Evolutionary conservation across 129 eudicot genomes (phyloP), one percentile per base, ranked within the genome.

Genomic region (Flaveria trinervia): DNA sequence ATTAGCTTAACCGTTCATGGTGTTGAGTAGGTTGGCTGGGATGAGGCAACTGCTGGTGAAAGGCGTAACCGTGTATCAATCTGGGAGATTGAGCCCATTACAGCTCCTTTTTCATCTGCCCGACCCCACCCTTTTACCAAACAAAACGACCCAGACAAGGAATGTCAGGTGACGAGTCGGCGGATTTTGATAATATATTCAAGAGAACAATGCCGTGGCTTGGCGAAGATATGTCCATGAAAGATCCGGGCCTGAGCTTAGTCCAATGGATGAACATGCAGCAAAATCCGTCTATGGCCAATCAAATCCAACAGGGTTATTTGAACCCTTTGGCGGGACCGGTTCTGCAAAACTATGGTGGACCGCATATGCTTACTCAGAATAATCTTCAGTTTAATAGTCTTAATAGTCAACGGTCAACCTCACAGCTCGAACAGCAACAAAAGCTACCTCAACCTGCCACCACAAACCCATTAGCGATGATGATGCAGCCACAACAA

Each of bases 261-360:
- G 96, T 85, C 71, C 98, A 93, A 79, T 91, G 97, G 98, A 90
- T 93, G 98, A 93, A 91, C 86, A 85, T 93, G 98, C 97, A 86
- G 76, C 98, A 93, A 74, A 89, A 81, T 59, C 75, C 96, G 13
- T 77, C 93, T 16, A 46, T 86, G 50, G 83, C 81, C 4, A 88
- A 86, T 80, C 85, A 89, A 23, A 78, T 85, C 33, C 98, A 88
- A 72, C 83, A 91, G 3, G 87, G 86, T 68, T 93, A 85, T 71
- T 64, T 93, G 65, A 83, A 76, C 60, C 81, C 95, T 0, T 83
- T 93, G 20, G 54, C 91, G 1, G 86, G 89, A 18, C 76, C 98
- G 0, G 86, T 84, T 68, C 65, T 90, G 26, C 97, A 82, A 84
- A 88, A 83, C 73, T 67, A 83, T 25, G 74, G 86, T n/a, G 85